Percentiles rank a stretch among this genome's conserved stretches.
Evolutionary conservation across 768 basidiomycete genomes (phyloP).

Genomic region (Boletus tylopilopsis): DNA sequence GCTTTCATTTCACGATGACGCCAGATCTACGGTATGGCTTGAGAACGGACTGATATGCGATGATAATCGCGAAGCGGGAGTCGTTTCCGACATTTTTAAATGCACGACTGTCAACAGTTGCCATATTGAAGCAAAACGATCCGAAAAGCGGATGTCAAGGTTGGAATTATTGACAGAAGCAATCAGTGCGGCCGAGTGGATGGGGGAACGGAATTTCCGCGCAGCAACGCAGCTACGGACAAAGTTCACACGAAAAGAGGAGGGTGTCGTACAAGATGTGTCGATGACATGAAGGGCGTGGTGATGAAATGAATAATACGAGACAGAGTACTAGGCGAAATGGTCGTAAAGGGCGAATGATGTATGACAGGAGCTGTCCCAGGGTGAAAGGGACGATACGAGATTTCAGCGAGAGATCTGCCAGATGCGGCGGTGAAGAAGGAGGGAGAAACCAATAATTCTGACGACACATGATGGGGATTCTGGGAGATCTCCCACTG

Average conservation of each 20-base stretch:
- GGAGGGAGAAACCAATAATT: background rate
- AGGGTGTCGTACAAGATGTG: no score
- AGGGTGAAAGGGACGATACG: conserved; percentile 11
- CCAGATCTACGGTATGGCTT: conserved; percentile 18
- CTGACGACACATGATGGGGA: conserved; percentile 7
- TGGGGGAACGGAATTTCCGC: conserved; percentile 14
- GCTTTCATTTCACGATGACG: conserved; percentile 13
- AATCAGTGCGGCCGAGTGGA: conserved; percentile 3
- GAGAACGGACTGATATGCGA: conserved; percentile 8
- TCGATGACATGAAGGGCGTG: conserved; percentile 12
- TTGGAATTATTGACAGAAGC: conserved; percentile 7
- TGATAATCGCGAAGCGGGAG: conserved; percentile 20
- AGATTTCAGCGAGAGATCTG: conserved; percentile 17
- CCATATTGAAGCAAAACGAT: conserved; percentile 9
- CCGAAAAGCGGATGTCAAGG: conserved; percentile 9
- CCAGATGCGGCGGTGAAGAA: conserved; percentile 14
- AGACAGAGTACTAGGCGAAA: conserved; percentile 11
- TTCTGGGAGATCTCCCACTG: conserved; percentile 20
- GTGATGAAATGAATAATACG: conserved; percentile 15
- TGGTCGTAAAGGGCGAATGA: conserved; percentile 13
- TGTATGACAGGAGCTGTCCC: conserved; percentile 24
- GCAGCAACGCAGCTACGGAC: conserved; percentile 11
- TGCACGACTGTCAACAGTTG: conserved; percentile 1
- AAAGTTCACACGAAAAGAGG: conserved; percentile 18
- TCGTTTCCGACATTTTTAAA: conserved; percentile 6